Conservation (phyloP, 495 filamentous ascomycete species). For the Choiromyces venosus region DNA sequence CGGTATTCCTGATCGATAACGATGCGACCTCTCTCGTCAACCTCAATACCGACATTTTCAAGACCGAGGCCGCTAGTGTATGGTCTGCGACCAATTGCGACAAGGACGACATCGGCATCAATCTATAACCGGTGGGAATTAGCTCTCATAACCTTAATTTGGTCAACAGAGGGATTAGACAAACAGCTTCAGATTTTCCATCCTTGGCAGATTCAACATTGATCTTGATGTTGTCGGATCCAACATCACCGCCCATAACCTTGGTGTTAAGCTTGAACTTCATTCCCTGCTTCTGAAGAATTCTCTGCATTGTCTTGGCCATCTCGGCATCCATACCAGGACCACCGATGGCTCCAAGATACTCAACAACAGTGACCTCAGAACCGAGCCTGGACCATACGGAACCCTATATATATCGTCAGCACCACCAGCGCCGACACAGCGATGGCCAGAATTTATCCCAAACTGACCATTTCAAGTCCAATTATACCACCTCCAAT, state of each 20-base stretch:
- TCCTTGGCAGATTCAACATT: constrained; percentile 90
- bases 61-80: constrained; percentile 88
- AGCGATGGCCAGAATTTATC: neutral
- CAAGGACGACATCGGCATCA: constrained; percentile 91
- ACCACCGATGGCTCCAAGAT: constrained; percentile 90
- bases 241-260: constrained; percentile 78
- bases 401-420: constrained; percentile 57
- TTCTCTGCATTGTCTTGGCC: constrained; percentile 85
- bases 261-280: constrained; percentile 98
- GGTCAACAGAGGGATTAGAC: constrained; percentile 38
- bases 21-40: constrained; percentile 86
- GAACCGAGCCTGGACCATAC: constrained; percentile 92
- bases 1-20: constrained; percentile 98
- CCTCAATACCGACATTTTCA: constrained; percentile 90
- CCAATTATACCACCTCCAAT: constrained; percentile 99
- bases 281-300: constrained; percentile 92
- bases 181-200: constrained; percentile 83
- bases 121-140: constrained; percentile 50
- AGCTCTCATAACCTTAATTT: constrained; percentile 8
- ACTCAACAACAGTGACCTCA: constrained; percentile 96
- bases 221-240: constrained; percentile 66
- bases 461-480: constrained; percentile 74
- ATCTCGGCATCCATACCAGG: constrained; percentile 97
- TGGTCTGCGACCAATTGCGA: constrained; percentile 90
- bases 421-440: constrained; percentile 17